A percentile compares a stretch with the other conserved stretches of the same genome.
Evolutionary conservation across 345 rosid species (phyloP).

Genomic region (Raphanus raphanistrum): DNA sequence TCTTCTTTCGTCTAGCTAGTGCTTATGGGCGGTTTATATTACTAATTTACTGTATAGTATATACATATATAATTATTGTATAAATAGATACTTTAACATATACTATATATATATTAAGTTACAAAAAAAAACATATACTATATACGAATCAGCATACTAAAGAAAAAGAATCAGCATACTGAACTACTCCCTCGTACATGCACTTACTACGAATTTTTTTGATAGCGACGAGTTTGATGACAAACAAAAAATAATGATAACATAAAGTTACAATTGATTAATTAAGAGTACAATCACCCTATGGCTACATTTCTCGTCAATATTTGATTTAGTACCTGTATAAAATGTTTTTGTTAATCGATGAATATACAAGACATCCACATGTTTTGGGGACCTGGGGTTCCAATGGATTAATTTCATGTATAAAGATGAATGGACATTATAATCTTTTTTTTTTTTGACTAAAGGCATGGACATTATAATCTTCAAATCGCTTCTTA

Average conservation of each 20-base stretch:
- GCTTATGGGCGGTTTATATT: constrained; percentile 40
- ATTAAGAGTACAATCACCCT: not conserved
- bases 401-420: not conserved
- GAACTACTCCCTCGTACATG: constrained; percentile 19
- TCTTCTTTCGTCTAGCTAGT: constrained; percentile 7
- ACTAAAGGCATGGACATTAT: not conserved
- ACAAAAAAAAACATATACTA: too few species aligned
- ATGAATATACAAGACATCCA: not conserved
- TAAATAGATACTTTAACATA: not conserved
- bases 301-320: not conserved
- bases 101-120: not conserved
- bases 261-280: not conserved
- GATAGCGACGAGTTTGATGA: not conserved
- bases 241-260: not conserved
- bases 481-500: not conserved
- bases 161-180: not conserved
- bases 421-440: not conserved
- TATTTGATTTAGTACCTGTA: not conserved
- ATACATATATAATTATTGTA: not conserved
- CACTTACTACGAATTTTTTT: not conserved
- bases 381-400: not conserved
- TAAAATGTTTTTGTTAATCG: not conserved
- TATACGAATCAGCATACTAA: too few species aligned
- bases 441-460: too few species aligned
- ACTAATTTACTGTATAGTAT: constrained; percentile 10